Percentiles rank a stretch among this genome's conserved stretches.
These are phyloP conservation scores for Tremellales sp. DNA, from an alignment of 1,284 basidiomycete genomes.

Conservation along the genomic window DNA sequence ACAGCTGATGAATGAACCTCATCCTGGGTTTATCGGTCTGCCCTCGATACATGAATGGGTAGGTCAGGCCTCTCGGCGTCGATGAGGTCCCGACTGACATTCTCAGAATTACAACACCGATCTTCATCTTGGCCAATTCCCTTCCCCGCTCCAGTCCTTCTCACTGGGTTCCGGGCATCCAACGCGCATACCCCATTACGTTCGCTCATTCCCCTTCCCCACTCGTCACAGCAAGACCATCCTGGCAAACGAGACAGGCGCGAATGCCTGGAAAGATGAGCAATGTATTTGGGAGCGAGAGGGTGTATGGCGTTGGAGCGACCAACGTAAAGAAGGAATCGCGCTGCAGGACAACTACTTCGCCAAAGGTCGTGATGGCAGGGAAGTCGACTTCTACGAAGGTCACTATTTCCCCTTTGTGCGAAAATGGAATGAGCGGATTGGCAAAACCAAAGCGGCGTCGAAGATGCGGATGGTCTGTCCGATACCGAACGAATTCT, in stretches of 20 bases:
- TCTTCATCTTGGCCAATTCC: conserved; percentile 77
- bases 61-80: conserved; percentile 2
- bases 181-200: conserved; percentile 67
- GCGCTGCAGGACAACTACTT: conserved; percentile 86
- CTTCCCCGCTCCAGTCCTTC: conserved; percentile 78
- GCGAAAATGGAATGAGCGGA: conserved; percentile 64
- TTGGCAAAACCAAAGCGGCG: conserved; percentile 47
- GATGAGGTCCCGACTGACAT: not conserved
- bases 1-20: conserved; percentile 93
- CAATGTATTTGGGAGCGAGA: conserved; percentile 85
- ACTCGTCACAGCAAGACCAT: conserved; percentile 53
- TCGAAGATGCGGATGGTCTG: conserved; percentile 65
- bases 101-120: conserved; percentile 79
- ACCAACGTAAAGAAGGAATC: conserved; percentile 62
- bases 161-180: conserved; percentile 75
- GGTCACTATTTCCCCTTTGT: conserved; percentile 84
- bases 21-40: conserved; percentile 83
- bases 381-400: conserved; percentile 74
- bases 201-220: conserved; percentile 77
- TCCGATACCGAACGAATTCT: conserved; percentile 88
- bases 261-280: conserved; percentile 71
- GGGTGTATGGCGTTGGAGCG: conserved; percentile 90
- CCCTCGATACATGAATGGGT: conserved; percentile 75
- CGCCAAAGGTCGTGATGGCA: conserved; percentile 59
- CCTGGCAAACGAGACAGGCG: conserved; percentile 54